A percentile compares a stretch with the other conserved stretches of the same genome.
phyloP scores from a whole-genome alignment of 2,329 filamentous ascomycete species.

The Colletotrichum agaves region DNA sequence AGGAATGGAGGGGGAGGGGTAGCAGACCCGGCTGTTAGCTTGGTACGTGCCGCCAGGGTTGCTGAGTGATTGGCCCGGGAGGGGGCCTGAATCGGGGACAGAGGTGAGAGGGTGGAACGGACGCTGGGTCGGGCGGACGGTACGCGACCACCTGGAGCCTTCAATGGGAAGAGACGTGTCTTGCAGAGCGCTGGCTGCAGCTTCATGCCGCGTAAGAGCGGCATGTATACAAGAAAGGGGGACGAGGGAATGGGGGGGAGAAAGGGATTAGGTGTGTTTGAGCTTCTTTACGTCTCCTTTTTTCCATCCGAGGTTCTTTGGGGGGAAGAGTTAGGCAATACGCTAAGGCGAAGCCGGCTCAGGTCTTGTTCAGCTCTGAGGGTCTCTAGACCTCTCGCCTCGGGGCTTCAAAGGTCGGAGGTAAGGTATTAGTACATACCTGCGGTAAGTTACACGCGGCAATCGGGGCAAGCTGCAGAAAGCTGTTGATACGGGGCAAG shows the following conservation, averaged over 20 bases:
- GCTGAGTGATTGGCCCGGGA: conserved; percentile 45
- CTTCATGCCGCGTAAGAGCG: conserved; percentile 33
- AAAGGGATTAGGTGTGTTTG: conserved; percentile 9
- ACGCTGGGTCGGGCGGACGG: conserved; percentile 33
- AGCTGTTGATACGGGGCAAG: conserved; percentile 15
- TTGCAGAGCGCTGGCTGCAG: conserved; percentile 28
- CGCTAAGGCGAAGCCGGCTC: conserved; percentile 17
- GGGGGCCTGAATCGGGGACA: conserved; percentile 38
- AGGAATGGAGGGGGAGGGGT: conserved; percentile 48
- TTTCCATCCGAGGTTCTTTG: conserved; percentile 30
- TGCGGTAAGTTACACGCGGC: conserved; percentile 21
- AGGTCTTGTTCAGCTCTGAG: conserved; percentile 11
- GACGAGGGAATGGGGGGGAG: not conserved
- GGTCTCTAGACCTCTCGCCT: conserved; percentile 20
- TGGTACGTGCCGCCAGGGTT: conserved; percentile 43
- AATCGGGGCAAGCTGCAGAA: conserved; percentile 11
- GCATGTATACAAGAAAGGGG: conserved; percentile 26
- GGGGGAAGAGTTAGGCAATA: conserved; percentile 19
- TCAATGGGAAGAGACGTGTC: conserved; percentile 21
- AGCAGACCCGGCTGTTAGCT: conserved; percentile 38
- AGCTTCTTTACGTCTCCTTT: conserved; percentile 19
- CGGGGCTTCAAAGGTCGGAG: not conserved
- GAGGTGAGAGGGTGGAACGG: conserved; percentile 34
- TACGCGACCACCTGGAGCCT: conserved; percentile 19
- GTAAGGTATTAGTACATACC: too few species aligned